Evolutionary conservation across 1,139 yeast species (phyloP).

Genomic region (Starmera stellimalicola): DNA sequence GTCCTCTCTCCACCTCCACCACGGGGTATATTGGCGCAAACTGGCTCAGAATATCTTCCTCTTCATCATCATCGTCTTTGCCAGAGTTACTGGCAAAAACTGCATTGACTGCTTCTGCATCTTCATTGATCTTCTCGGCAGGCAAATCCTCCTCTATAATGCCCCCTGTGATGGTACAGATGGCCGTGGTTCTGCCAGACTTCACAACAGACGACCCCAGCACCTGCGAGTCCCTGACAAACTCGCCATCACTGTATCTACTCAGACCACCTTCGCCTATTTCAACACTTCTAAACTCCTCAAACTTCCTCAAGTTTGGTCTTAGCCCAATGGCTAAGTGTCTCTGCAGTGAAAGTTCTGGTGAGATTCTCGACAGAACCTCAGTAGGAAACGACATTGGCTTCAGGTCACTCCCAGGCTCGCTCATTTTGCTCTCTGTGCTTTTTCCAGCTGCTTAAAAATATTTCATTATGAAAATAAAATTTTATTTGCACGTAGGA

Average conservation of each 20-base stretch:
- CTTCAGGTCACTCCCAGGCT: conserved; percentile 5
- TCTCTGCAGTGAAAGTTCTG: conserved; percentile 73
- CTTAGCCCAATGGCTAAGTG: conserved; percentile 67
- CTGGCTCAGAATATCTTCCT: conserved; percentile 11
- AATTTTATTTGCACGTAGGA: no score
- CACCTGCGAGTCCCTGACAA: conserved; percentile 23
- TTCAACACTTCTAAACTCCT: conserved; percentile 58
- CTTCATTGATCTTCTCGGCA: conserved; percentile 28
- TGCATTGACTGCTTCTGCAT: conserved; percentile 28
- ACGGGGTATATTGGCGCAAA: conserved; percentile 58
- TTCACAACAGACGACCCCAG: conserved; percentile 68
- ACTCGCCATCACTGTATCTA: conserved; percentile 21
- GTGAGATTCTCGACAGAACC: conserved; percentile 76
- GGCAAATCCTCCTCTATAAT: conserved; percentile 42
- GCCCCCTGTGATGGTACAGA: conserved; percentile 70
- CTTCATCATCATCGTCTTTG: conserved; percentile 8
- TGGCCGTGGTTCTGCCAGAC: conserved; percentile 66
- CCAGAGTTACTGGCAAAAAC: conserved; percentile 23
- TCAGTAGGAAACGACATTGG: conserved; percentile 56
- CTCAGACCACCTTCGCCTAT: conserved; percentile 36
- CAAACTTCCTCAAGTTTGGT: conserved; percentile 59
- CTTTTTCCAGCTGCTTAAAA: no score
- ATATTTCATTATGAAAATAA: no score
- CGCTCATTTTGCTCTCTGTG: neutral
- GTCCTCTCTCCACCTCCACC: conserved; percentile 72